phyloP scores from a whole-genome alignment of 768 basidiomycete species.

The Lenzites betulinus region DNA sequence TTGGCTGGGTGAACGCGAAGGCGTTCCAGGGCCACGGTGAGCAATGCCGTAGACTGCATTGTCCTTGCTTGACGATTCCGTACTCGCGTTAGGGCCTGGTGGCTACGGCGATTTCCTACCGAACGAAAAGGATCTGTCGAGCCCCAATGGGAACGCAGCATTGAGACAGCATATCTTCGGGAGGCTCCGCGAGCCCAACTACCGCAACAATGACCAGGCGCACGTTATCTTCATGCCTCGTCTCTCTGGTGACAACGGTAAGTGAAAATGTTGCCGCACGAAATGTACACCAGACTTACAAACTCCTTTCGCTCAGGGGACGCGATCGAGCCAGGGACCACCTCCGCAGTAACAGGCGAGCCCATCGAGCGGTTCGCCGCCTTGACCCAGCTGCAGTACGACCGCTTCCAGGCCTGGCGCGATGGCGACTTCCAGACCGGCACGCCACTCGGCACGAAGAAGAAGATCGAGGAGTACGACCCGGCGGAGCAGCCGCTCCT shows the following conservation, averaged over 20 bases:
- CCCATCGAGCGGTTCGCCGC: background rate
- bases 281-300: no score
- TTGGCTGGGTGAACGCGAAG: background rate
- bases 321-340: background rate
- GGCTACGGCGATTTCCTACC: background rate
- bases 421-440: background rate
- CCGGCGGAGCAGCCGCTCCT: background rate
- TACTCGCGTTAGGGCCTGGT: background rate
- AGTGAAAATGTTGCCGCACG: background rate
- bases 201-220: background rate
- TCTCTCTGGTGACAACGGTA: background rate
- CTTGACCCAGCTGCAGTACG: background rate
- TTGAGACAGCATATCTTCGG: background rate
- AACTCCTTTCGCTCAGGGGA: background rate
- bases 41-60: background rate
- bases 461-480: background rate
- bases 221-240: background rate
- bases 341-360: background rate
- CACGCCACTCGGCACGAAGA: background rate
- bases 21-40: background rate
- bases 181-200: background rate
- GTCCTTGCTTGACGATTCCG: background rate
- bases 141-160: background rate
- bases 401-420: background rate
- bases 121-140: background rate